Percentiles rank a stretch among this genome's conserved stretches.
Conservation (phyloP, 2,329 filamentous ascomycete genomes). For the Blastomyces emzantsi region DNA sequence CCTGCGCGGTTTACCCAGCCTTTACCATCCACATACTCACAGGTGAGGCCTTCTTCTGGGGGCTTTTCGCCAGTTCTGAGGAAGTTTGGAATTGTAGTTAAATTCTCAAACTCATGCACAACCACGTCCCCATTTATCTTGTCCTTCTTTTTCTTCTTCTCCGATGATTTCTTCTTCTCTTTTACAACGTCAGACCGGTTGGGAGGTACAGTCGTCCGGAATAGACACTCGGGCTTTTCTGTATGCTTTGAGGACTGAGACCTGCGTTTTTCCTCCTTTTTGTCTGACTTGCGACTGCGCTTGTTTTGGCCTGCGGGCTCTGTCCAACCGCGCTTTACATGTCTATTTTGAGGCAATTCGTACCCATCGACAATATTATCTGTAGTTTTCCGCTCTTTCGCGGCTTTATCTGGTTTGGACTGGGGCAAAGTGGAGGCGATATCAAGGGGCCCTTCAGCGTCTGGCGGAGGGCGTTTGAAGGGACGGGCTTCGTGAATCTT, state of each 20-base stretch:
- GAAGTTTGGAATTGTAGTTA: conserved; percentile 72
- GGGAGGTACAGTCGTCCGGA: conserved; percentile 70
- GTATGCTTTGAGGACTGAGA: conserved; percentile 67
- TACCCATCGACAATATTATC: conserved; percentile 56
- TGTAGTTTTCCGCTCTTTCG: conserved; percentile 46
- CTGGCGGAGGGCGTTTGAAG: conserved; percentile 16
- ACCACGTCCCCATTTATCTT: conserved; percentile 55
- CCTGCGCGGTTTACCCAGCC: conserved; percentile 82
- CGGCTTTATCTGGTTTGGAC: conserved; percentile 35
- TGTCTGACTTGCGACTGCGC: conserved; percentile 38
- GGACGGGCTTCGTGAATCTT: conserved; percentile 72
- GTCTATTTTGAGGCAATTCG: conserved; percentile 61
- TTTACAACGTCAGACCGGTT: conserved; percentile 34
- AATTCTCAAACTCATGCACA: conserved; percentile 85
- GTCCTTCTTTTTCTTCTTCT: conserved; percentile 48
- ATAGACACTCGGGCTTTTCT: conserved; percentile 69
- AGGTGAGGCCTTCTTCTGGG: conserved; percentile 40
- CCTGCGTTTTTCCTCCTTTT: conserved; percentile 49
- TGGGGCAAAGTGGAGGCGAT: conserved; percentile 29
- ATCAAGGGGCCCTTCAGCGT: conserved; percentile 20
- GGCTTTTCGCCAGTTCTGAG: conserved; percentile 50
- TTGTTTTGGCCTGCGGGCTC: conserved; percentile 48
- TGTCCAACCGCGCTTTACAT: conserved; percentile 85
- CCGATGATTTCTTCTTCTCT: conserved; percentile 13
- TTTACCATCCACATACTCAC: conserved; percentile 68